A percentile compares a stretch with the other conserved stretches of the same genome.
phyloP scores from a whole-genome alignment of 352 stramenopile genomes.

The Phytophthora pini region DNA sequence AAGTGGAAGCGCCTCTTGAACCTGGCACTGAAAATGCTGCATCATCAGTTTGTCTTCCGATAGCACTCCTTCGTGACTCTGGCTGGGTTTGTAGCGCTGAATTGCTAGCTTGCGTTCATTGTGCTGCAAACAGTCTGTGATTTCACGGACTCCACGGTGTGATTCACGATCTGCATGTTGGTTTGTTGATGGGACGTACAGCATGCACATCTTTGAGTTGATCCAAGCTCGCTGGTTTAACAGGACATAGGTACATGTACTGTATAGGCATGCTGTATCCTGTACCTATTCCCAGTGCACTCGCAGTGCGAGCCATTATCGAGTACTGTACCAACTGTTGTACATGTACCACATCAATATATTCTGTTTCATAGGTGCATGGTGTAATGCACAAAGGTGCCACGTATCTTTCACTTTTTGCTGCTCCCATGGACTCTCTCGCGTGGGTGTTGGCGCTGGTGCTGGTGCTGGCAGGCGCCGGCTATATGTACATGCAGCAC shows the following conservation, averaged over 20 bases:
- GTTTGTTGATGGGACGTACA: no score
- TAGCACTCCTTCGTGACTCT: not conserved
- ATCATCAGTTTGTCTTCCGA: slow-evolving; percentile 27
- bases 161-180: not conserved
- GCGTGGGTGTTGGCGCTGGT: slow-evolving; percentile 66
- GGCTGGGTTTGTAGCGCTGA: not conserved
- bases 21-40: slow-evolving; percentile 16
- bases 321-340: no score
- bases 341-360: no score
- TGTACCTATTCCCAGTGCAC: no score
- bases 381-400: slow-evolving; percentile 7
- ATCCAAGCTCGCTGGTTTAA: no score
- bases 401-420: slow-evolving; percentile 35
- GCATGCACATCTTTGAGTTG: no score
- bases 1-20: slow-evolving; percentile 22
- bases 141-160: not conserved
- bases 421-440: slow-evolving; percentile 35
- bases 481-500: slow-evolving; percentile 70
- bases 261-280: no score
- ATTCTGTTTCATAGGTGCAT: slow-evolving; percentile 3
- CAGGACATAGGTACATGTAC: no score
- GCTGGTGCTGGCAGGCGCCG: slow-evolving; percentile 55
- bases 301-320: no score
- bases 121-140: not conserved
- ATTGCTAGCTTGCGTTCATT: not conserved